A percentile compares a stretch with the other conserved stretches of the same genome.
phyloP scores from a whole-genome alignment of 371 early-diverging fungal genomes.

The Smittium mucronatum region DNA sequence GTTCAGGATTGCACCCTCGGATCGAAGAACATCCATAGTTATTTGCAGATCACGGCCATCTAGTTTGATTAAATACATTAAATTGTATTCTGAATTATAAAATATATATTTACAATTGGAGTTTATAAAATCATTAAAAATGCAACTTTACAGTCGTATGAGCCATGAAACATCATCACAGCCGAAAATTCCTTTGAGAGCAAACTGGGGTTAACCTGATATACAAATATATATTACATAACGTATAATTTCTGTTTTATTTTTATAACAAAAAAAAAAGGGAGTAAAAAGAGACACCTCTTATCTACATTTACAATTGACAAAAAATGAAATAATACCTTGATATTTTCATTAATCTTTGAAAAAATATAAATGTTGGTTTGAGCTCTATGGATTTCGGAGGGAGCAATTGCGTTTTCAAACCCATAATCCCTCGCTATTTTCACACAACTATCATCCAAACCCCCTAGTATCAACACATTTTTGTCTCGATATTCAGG shows the following conservation, averaged over 20 bases:
- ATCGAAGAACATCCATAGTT: conserved; percentile 54
- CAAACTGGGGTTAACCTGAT: conserved; percentile 15
- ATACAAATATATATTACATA: too few species aligned
- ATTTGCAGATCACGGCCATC: conserved; percentile 70
- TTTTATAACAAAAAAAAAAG: too few species aligned
- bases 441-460: conserved; percentile 41
- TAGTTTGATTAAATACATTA: neutral
- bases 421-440: conserved; percentile 69
- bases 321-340: neutral
- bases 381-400: conserved; percentile 57
- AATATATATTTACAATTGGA: neutral
- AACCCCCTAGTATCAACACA: conserved; percentile 61
- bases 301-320: too few species aligned
- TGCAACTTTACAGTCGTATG: conserved; percentile 45
- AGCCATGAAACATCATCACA: conserved; percentile 74
- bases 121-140: neutral
- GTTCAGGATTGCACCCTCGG: conserved; percentile 47
- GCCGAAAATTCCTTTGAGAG: conserved; percentile 44
- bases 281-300: too few species aligned
- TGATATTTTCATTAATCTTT: neutral
- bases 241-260: too few species aligned
- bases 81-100: neutral
- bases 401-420: conserved; percentile 52
- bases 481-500: conserved; percentile 39
- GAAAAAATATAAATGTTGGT: conserved; percentile 61